Base-by-base conservation (phyloP, 1,139 yeast genomes). In the Geotrichum europaeum region DNA sequence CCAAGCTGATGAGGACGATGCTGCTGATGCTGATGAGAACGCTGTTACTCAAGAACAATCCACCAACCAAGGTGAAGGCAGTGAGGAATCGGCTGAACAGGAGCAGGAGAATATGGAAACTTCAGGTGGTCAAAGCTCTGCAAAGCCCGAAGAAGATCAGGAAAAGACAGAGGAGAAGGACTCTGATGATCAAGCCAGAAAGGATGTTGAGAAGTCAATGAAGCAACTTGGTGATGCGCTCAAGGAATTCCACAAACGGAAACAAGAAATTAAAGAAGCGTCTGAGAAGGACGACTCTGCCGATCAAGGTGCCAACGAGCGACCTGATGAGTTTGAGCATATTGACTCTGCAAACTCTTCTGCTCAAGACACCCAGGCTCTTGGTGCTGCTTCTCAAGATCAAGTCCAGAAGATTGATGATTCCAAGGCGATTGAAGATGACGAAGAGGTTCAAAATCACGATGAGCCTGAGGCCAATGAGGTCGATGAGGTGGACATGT, bases 261-360 rank as follows among this genome's bases (percentile, higher is more conserved):
- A 89, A 66, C 91, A 89, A 72, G 97, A 91, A 68, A 92, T 92
- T 64, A 79, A 78, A 66, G 78, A 79, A 56, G 78, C 78, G 34
- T 73, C 75, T 32, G 69, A 68, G 24, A 80, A 79, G 49, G 79
- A 78, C 54, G 71, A 73, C 57, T 81, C 80, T 53, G 83, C 84
- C 51, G 60, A 60, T 7, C 62, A 62, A 49, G 55, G 57, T 40
- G 75, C 79, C 18, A 85, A 82, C 64, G 85, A 83, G 66, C 81
- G 84, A 57, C 91, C 95, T 0, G 96, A 91, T 69, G 97, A 91
- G 68, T 89, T 92, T 73, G 96, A 92, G 72, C 98, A 94, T 71
- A 81, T 90, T 60, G 94, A 89, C 55, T 97, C 96, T 52, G 76
- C 72, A 12, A 91, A 87, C 55, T 85, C 85, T 66, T 82, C 90